Conservation (phyloP, 106 monocot genomes). For the Platanthera zijinensis region DNA sequence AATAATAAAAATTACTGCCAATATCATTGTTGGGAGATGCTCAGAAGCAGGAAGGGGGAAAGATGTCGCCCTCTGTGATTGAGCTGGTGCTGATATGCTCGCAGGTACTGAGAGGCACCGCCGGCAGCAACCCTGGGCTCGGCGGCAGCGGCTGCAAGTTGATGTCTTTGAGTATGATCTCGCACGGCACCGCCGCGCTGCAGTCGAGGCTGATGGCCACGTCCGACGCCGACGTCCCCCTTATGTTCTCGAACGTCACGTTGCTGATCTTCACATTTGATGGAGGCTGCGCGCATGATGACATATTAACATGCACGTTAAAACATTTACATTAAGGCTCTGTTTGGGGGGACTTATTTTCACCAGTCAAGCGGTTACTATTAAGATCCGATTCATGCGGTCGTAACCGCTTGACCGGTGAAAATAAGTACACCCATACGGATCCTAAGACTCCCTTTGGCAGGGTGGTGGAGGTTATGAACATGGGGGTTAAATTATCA, state of each 20-base stretch:
- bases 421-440: no score
- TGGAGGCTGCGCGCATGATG: background rate
- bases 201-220: slow-evolving; percentile 4
- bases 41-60: slow-evolving; percentile 4
- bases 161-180: background rate
- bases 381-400: background rate
- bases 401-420: no score
- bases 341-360: background rate
- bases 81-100: background rate
- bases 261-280: slow-evolving; percentile 10
- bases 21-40: no score
- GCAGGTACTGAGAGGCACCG: background rate
- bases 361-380: background rate
- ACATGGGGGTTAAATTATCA: no score
- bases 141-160: background rate
- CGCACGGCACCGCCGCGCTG: slow-evolving; percentile 1
- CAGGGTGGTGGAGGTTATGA: no score
- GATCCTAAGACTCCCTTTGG: no score
- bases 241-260: slow-evolving; percentile 1
- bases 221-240: slow-evolving; percentile 2
- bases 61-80: background rate
- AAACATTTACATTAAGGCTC: background rate
- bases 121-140: background rate
- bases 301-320: background rate
- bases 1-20: no score